phyloP scores from a whole-genome alignment of 2,329 filamentous ascomycete genomes.

The Plenodomus biglobosus region DNA sequence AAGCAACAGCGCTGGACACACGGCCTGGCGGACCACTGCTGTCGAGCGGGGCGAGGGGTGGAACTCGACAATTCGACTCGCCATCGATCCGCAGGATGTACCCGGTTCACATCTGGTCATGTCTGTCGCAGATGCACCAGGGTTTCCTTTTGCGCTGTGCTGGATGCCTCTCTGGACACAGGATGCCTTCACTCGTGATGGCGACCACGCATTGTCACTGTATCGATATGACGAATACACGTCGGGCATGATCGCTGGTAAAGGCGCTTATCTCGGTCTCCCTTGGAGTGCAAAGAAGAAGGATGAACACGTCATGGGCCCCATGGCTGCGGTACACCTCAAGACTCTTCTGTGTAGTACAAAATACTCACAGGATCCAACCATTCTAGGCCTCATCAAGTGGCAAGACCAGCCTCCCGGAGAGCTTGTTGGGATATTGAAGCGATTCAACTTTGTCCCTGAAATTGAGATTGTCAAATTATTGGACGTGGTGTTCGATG shows the following conservation, averaged over 20 bases:
- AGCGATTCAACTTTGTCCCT: constrained; percentile 86
- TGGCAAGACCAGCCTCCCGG: constrained; percentile 78
- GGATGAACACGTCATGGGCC: constrained; percentile 73
- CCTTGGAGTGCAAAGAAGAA: constrained; percentile 78
- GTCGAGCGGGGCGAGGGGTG: constrained; percentile 78
- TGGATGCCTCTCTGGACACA: constrained; percentile 94
- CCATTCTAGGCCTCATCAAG: constrained; percentile 77
- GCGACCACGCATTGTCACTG: constrained; percentile 74
- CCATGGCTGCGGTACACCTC: constrained; percentile 75
- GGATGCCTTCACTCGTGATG: constrained; percentile 86
- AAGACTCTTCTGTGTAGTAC: constrained; percentile 93
- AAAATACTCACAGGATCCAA: constrained; percentile 87
- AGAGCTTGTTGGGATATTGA: constrained; percentile 72
- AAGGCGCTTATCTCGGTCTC: constrained; percentile 81
- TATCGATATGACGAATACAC: constrained; percentile 94
- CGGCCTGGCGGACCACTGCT: constrained; percentile 85
- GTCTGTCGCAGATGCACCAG: constrained; percentile 82
- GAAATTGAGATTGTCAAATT: constrained; percentile 98
- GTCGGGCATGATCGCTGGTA: constrained; percentile 69
- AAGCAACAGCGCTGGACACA: constrained; percentile 76
- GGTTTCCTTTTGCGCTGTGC: constrained; percentile 84
- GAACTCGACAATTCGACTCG: constrained; percentile 84
- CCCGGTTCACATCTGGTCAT: constrained; percentile 82
- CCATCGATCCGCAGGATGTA: constrained; percentile 77
- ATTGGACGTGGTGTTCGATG: constrained; percentile 82